A percentile compares a stretch with the other conserved stretches of the same genome.
These are phyloP conservation scores for Malus asiatica DNA, from an alignment of 306 rosid species.

Conservation along the genomic window DNA sequence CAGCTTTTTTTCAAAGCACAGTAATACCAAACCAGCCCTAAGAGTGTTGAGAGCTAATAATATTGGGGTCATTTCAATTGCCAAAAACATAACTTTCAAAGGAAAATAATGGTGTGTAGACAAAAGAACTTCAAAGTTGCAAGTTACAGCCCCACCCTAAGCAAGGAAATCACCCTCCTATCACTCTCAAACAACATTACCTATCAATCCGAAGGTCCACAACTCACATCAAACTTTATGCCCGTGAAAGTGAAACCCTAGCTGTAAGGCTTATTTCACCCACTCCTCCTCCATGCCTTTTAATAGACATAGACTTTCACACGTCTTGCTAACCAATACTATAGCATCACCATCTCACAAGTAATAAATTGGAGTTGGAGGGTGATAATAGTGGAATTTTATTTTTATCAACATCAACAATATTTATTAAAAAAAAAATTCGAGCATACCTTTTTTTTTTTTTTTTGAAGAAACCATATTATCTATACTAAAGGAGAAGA, in stretches of 20 bases:
- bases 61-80: slow-evolving; percentile 6
- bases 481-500: too few species aligned
- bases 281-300: background rate
- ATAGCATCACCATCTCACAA: background rate
- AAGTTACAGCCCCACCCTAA: slow-evolving; percentile 1
- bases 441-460: too few species aligned
- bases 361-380: background rate
- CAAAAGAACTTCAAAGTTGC: slow-evolving; percentile 13
- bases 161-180: background rate
- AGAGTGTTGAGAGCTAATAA: background rate
- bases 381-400: background rate
- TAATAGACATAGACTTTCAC: background rate
- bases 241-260: slow-evolving; percentile 2
- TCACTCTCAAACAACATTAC: background rate
- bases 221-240: slow-evolving; percentile 8
- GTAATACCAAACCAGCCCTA: too few species aligned
- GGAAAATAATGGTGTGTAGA: background rate
- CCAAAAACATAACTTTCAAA: slow-evolving; percentile 1
- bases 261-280: background rate
- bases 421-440: too few species aligned
- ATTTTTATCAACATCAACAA: background rate
- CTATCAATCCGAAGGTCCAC: slow-evolving; percentile 15
- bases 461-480: too few species aligned
- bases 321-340: background rate
- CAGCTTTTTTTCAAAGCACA: too few species aligned